Percentiles rank a stretch among this genome's conserved stretches.
phyloP scores from a whole-genome alignment of 768 basidiomycete genomes.

The Gloeopeniophorella convolvens region DNA sequence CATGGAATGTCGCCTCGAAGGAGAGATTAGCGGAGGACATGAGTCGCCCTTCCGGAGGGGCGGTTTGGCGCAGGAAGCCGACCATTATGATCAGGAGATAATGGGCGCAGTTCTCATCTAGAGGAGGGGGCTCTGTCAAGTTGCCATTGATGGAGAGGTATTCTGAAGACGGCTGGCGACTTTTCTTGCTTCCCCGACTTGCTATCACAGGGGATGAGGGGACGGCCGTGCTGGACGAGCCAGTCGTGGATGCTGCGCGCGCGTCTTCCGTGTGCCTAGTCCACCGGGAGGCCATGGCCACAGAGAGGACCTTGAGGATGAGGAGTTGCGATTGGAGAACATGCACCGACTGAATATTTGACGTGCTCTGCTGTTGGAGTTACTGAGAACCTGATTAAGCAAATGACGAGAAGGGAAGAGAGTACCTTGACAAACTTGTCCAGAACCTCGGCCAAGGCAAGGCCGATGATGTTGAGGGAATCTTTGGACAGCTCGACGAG shows the following conservation, averaged over 20 bases:
- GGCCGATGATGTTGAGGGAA: conserved; percentile 74
- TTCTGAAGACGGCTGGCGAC: conserved; percentile 39
- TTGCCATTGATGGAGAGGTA: conserved; percentile 34
- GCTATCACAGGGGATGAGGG: conserved; percentile 31
- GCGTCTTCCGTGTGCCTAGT: conserved; percentile 36
- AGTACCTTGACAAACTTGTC: conserved; percentile 72
- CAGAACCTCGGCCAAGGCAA: conserved; percentile 68
- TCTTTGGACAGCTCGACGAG: conserved; percentile 75
- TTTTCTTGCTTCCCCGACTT: conserved; percentile 24
- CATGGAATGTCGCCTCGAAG: conserved; percentile 60
- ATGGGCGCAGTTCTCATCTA: conserved; percentile 77
- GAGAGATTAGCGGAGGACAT: conserved; percentile 55
- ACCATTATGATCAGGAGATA: conserved; percentile 81
- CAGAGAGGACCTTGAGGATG: conserved; percentile 71
- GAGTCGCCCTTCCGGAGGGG: conserved; percentile 46
- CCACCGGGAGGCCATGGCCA: conserved; percentile 78
- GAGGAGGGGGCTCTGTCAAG: conserved; percentile 61
- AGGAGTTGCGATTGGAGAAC: conserved; percentile 84
- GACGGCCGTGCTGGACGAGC: conserved; percentile 31
- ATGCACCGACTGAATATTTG: conserved; percentile 53
- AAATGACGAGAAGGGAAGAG: conserved; percentile 1
- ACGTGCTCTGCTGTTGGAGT: conserved; percentile 41
- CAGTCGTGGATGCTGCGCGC: conserved; percentile 38
- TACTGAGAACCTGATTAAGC: neutral
- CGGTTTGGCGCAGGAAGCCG: conserved; percentile 70